Percentiles rank a stretch among this genome's conserved stretches.
Conservation (phyloP, 495 filamentous ascomycete species). For the Penicillium herquei region DNA sequence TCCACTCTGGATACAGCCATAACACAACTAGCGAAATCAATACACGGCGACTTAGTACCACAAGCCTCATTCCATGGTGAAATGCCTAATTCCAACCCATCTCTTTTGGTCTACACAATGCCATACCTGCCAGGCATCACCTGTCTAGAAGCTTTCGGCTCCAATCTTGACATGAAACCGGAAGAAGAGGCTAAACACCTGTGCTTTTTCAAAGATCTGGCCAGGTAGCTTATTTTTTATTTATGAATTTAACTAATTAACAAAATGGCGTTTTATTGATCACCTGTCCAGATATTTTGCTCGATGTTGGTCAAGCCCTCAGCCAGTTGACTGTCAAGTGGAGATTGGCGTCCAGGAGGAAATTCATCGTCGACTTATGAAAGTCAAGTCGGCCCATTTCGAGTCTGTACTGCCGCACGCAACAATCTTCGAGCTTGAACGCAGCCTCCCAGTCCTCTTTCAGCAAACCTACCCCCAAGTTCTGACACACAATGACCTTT, state of each 20-base stretch:
- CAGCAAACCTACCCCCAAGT: constrained; percentile 27
- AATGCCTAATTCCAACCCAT: constrained; percentile 24
- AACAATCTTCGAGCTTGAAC: constrained; percentile 19
- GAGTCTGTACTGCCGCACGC: constrained; percentile 7
- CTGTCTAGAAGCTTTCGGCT: constrained; percentile 25
- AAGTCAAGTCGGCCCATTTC: neutral
- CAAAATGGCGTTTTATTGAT: constrained; percentile 8
- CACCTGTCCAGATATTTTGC: constrained; percentile 23
- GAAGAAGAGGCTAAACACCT: constrained; percentile 16
- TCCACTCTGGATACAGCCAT: neutral
- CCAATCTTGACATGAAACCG: constrained; percentile 19
- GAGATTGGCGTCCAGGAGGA: constrained; percentile 6
- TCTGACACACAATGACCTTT: constrained; percentile 33
- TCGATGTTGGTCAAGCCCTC: constrained; percentile 25
- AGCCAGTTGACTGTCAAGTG: constrained; percentile 10
- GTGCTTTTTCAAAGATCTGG: neutral
- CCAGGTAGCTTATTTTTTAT: neutral
- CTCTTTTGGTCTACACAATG: constrained; percentile 29
- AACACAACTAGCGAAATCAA: constrained; percentile 16
- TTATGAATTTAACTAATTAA: constrained; percentile 19
- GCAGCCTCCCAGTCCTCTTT: constrained; percentile 23
- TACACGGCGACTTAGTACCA: constrained; percentile 28
- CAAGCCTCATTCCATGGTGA: constrained; percentile 22
- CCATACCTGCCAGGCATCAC: constrained; percentile 25
- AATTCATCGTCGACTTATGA: neutral